Percentiles rank a stretch among this genome's conserved stretches.
Evolutionary conservation across 106 monocot genomes (phyloP).

Genomic region (Alisma plantagoaquatica): DNA sequence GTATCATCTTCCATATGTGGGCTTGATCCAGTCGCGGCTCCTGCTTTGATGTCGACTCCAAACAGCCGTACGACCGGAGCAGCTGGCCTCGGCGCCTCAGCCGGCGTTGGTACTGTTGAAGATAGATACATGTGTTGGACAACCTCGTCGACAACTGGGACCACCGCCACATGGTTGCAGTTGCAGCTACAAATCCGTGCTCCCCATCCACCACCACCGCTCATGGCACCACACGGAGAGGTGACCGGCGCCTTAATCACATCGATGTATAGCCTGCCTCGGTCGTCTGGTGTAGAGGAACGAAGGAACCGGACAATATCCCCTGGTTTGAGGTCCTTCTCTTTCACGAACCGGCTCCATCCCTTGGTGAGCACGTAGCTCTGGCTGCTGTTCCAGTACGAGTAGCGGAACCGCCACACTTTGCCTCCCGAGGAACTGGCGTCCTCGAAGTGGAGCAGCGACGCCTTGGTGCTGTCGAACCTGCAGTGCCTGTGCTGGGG

Average conservation of each 20-base stretch:
- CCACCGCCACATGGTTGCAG: too few relatives aligned
- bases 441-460: constrained; percentile 67
- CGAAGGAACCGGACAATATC: constrained; percentile 39
- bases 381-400: constrained; percentile 97
- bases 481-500: constrained; percentile 21
- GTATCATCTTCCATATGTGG: too few relatives aligned
- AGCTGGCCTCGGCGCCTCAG: neutral
- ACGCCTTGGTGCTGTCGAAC: constrained; percentile 20
- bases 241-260: constrained; percentile 13
- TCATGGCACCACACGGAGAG: neutral
- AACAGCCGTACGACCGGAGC: constrained; percentile 32
- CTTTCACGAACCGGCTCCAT: constrained; percentile 91
- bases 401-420: constrained; percentile 77
- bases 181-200: too few relatives aligned
- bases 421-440: constrained; percentile 43
- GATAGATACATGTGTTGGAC: too few relatives aligned
- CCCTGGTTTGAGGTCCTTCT: constrained; percentile 54
- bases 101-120: too few relatives aligned
- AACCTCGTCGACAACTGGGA: neutral
- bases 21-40: too few relatives aligned
- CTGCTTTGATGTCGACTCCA: constrained; percentile 51
- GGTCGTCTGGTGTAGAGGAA: constrained; percentile 18
- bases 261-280: constrained; percentile 38
- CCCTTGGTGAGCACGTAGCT: constrained; percentile 93
- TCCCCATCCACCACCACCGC: neutral